phyloP scores from a whole-genome alignment of 148 eudicot species.

The Fagopyrum tataricum region DNA sequence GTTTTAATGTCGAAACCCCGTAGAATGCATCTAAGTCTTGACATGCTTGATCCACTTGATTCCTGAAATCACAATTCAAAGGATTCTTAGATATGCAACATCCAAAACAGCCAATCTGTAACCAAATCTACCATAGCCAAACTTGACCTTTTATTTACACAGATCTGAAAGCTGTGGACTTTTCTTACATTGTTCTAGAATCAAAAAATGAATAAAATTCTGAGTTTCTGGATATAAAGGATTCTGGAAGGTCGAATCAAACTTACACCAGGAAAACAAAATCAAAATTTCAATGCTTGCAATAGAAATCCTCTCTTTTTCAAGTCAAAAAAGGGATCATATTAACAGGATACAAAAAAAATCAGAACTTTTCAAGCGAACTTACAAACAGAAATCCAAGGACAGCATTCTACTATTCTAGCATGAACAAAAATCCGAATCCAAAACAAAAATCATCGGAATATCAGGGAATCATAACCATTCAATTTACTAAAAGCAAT shows the following conservation, averaged over 20 bases:
- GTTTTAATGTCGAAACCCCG: constrained; percentile 16
- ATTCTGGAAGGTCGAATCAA: not conserved
- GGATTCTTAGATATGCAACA: not conserved
- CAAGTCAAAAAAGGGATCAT: not conserved
- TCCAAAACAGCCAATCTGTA: not conserved
- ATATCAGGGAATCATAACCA: not conserved
- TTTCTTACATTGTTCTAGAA: not conserved
- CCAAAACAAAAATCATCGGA: not conserved
- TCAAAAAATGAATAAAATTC: not conserved
- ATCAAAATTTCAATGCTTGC: not conserved
- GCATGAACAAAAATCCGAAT: not conserved
- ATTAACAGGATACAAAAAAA: not conserved
- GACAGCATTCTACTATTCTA: not conserved
- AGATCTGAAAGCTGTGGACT: not conserved
- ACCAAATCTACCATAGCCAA: not conserved
- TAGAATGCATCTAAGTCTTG: constrained; percentile 15
- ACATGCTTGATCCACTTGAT: constrained; percentile 9
- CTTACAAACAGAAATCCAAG: not conserved
- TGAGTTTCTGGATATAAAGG: not conserved
- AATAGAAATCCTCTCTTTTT: not conserved
- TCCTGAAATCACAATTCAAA: constrained; percentile 8
- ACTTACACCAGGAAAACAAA: not conserved
- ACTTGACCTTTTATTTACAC: not conserved
- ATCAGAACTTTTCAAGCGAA: not conserved
- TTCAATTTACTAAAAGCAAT: not conserved